Evolutionary conservation across 2,329 filamentous ascomycete species (phyloP), one percentile per base, ranked within the genome.

Genomic region (Thielaviopsis musarum): DNA sequence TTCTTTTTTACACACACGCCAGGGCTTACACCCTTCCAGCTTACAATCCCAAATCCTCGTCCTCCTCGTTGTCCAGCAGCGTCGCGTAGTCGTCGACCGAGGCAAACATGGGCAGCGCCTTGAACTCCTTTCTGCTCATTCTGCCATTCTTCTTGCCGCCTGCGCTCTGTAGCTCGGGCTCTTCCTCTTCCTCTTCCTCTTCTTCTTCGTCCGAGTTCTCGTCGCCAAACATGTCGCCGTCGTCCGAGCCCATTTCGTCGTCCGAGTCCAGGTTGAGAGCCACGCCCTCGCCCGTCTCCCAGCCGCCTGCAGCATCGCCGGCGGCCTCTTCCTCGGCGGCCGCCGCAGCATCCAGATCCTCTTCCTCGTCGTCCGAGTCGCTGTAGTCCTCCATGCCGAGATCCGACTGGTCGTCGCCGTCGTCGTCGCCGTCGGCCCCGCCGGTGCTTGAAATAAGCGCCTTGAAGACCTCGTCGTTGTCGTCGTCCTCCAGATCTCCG

Each of bases 71-170:
- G 3, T 77, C 87, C 69, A 95, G 72, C 73, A 95, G 78, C 66
- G 86, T 87, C 17, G 90, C 91, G 71, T 97, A 98, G 69, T 97
- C 93, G 59, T 97, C 93, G 34, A 80, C 86, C 34, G 88, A 94
- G 21, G 94, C 93, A 74, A 98, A 98, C 41, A 83, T 94, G 6
- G 93, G 93, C 65, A 98, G 75, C 64, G 83, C 82, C 79, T 90
- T 95, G 70, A 97, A 77, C 74, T 88, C 88, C 78, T 85, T 89
- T 74, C 80, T 84, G 74, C 87, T 88, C 69, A 81, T 78, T 65
- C 76, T 78, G 56, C 73, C 70, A 52, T 67, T 66, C 26, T 68
- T 73, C 55, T 70, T 71, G 58, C 67, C 63, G 62, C 67, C 69
- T 48, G 67, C 64, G 61, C 66, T 68, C 48, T 63, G 73, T 70